Base-by-base conservation (phyloP, 768 basidiomycete species). In the Sporobolomyces pararoseus region DNA sequence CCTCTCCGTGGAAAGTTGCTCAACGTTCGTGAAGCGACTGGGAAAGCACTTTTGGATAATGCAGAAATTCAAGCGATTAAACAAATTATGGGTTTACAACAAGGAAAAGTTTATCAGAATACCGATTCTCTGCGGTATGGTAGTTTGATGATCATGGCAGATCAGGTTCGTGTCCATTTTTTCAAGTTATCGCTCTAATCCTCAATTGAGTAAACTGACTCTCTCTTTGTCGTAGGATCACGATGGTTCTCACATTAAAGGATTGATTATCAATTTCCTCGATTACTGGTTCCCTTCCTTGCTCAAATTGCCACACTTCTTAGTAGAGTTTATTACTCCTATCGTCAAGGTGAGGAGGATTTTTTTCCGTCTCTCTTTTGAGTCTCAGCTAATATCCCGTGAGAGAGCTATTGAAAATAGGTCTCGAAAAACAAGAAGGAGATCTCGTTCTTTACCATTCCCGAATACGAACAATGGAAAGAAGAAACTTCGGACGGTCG, bases 171-270 rank as follows among this genome's bases (percentile, higher is more conserved):
- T n/a, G 80, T 23, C 14, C 13, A 7, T 23, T 34, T 29, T 49
- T 21, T n/a, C 47, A 21, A 5, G 4, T 27, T 27, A 7, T 51
- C 50, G 34, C 17, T 42, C 39, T 17, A 9, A 9, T 42, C 46
- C 21, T 23, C 46, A 21, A 23, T 14, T 23, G 46, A 12, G 17
- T 47, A 21, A 47, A 37, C 3, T 34, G 39, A 9, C 7, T 34
- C 25, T 4, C 32, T 19, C 21, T 2, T 12, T 27, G 42, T 34
- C 19, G 27, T 77, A 96, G 92, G 96, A 99, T 86, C 92, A 98
- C 81, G 96, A 99, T 80, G 96, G 96, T 60, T 98, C 96, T n/a
- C 96, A 99, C 81, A 99, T 99, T 82, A 99, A 99, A 80, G 96
- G 96, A n/a, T 85, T 98, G 12, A 84, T 99, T 57, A 94, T 99